phyloP scores from a whole-genome alignment of 441 rosid genomes.

The Rhodomyrtus psidioides region DNA sequence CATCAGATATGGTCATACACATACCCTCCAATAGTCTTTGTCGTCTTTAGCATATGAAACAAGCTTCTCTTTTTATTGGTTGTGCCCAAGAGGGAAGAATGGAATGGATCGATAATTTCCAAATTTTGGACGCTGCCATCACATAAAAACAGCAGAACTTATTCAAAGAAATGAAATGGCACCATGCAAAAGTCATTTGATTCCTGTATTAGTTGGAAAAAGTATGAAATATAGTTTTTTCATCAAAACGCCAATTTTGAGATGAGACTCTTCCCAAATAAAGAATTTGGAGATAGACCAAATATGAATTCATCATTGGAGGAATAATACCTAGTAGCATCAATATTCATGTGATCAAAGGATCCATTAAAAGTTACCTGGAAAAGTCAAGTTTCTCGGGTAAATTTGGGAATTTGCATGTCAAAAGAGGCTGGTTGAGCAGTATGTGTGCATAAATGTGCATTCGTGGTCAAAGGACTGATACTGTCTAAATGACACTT shows the following conservation, averaged over 20 bases:
- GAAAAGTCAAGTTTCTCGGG: conserved; percentile 1
- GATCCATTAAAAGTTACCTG: conserved; percentile 99
- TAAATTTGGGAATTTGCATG: not conserved
- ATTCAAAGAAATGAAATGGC: conserved; percentile 3
- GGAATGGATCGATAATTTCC: conserved; percentile 88
- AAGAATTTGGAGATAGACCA: not conserved
- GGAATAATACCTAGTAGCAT: conserved; percentile 75
- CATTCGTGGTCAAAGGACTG: not conserved
- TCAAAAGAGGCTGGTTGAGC: not conserved
- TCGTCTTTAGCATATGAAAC: conserved; percentile 95
- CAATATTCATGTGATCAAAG: conserved; percentile 94
- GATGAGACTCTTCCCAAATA: not conserved
- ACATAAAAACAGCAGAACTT: conserved; percentile 10
- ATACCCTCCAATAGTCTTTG: conserved; percentile 96
- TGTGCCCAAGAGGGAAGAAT: conserved; percentile 83
- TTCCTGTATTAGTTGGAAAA: not conserved
- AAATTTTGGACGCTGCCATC: conserved; percentile 79
- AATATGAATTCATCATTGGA: not conserved
- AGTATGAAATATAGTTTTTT: not conserved
- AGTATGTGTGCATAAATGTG: not conserved
- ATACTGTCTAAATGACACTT: not conserved
- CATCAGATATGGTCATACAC: conserved; percentile 10
- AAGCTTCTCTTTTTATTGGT: conserved; percentile 89
- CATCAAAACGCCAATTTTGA: not conserved
- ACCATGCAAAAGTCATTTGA: not conserved